These are phyloP conservation scores for Miamiensis avidus DNA, from an alignment of 169 alveolate species.

Conservation along the genomic window DNA sequence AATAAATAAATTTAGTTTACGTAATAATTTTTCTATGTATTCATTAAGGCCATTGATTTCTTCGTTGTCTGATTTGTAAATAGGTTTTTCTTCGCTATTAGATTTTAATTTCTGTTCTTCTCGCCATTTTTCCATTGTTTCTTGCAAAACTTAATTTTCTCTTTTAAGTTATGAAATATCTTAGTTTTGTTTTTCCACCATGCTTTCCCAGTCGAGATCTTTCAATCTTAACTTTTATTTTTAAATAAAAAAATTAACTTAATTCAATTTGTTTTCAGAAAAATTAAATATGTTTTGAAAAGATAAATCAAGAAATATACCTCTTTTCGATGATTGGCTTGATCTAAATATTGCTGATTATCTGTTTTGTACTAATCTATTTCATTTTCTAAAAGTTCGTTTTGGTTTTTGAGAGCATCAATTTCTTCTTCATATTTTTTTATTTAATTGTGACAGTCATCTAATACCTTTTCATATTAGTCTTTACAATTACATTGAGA, in stretches of 20 bases:
- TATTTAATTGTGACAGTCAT: too few relatives aligned
- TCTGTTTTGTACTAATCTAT: too few relatives aligned
- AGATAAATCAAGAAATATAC: background rate
- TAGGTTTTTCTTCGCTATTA: background rate
- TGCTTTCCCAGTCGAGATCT: background rate
- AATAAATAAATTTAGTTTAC: background rate
- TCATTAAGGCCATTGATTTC: background rate
- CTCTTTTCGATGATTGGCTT: background rate
- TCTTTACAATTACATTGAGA: background rate
- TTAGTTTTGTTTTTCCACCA: background rate
- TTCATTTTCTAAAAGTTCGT: background rate
- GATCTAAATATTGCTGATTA: too few relatives aligned
- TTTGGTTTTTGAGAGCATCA: background rate
- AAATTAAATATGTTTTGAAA: too few relatives aligned
- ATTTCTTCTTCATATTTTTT: background rate
- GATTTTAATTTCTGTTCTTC: background rate
- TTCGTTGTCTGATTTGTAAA: background rate
- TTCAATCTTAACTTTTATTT: background rate
- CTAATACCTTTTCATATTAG: background rate
- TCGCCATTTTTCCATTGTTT: background rate
- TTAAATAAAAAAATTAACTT: too few relatives aligned
- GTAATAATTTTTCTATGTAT: background rate
- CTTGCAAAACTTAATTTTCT: background rate
- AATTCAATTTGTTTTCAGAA: too few relatives aligned
- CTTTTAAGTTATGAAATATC: background rate